Evolutionary conservation across 495 filamentous ascomycete species (phyloP).

Genomic region (Penicillium waksmanii): DNA sequence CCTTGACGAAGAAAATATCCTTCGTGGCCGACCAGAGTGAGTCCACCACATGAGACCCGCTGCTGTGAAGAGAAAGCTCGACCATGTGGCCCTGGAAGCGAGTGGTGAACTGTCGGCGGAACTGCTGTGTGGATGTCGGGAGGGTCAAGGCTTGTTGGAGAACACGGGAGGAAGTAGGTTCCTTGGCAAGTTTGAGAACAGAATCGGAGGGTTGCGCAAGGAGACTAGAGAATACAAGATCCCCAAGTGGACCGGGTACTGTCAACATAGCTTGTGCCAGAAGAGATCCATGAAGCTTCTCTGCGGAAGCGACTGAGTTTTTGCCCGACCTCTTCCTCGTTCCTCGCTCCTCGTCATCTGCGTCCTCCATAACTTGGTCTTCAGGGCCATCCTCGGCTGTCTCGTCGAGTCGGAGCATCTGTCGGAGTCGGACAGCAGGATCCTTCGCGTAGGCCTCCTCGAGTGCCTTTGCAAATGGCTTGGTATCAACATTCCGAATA

Average conservation of each 20-base stretch:
- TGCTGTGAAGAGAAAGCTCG: conserved; percentile 67
- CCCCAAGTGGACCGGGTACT: conserved; percentile 58
- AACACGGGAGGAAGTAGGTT: conserved; percentile 68
- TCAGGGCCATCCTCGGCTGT: conserved; percentile 25
- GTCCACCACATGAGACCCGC: conserved; percentile 80
- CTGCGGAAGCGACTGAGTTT: conserved; percentile 38
- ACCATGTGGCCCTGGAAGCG: conserved; percentile 61
- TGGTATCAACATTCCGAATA: conserved; percentile 64
- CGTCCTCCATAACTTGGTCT: conserved; percentile 36
- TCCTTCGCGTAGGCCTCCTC: conserved; percentile 60
- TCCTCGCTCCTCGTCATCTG: conserved; percentile 35
- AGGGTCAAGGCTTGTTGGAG: conserved; percentile 69
- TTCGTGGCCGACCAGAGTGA: conserved; percentile 70
- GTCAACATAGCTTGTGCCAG: conserved; percentile 68
- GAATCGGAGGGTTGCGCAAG: conserved; percentile 45
- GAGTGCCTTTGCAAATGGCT: conserved; percentile 62
- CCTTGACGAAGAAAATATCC: conserved; percentile 67
- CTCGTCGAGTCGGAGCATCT: conserved; percentile 57
- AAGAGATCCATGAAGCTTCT: conserved; percentile 65
- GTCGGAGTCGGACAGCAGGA: conserved; percentile 55
- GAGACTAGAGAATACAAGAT: conserved; percentile 60
- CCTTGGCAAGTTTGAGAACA: conserved; percentile 55
- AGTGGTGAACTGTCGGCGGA: conserved; percentile 64
- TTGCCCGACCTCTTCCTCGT: conserved; percentile 39
- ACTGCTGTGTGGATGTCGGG: conserved; percentile 57